phyloP scores from a whole-genome alignment of 164 flowering plant species.

The Magnolia kwangsiensis region DNA sequence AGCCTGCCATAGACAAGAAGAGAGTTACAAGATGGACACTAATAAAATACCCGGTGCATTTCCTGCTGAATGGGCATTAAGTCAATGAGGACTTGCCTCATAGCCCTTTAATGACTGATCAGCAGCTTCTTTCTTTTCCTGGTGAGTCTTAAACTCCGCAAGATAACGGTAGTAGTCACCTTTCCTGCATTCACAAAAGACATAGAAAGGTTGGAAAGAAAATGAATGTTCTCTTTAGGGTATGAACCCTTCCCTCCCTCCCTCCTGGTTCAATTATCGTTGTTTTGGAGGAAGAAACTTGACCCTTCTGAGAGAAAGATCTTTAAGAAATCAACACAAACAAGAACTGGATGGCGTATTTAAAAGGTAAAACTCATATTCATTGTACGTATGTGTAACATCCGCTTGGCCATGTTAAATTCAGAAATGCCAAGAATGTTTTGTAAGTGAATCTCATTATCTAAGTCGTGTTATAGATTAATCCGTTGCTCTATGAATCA shows the following conservation, averaged over 20 bases:
- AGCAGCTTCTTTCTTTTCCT: constrained; percentile 22
- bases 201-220: not conserved
- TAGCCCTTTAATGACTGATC: constrained; percentile 24
- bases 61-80: not conserved
- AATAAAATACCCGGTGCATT: not conserved
- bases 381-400: not conserved
- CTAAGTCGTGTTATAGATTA: too few relatives aligned
- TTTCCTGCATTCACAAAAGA: constrained; percentile 17
- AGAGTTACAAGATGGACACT: not conserved
- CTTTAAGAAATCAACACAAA: not conserved
- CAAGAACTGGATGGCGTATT: not conserved
- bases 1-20: constrained; percentile 11
- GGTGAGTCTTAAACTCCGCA: constrained; percentile 23
- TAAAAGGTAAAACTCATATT: not conserved
- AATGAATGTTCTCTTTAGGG: too few relatives aligned
- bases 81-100: constrained; percentile 6
- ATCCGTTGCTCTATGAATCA: too few relatives aligned
- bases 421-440: too few relatives aligned
- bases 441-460: too few relatives aligned
- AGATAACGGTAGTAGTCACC: constrained; percentile 26
- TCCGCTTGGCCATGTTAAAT: too few relatives aligned
- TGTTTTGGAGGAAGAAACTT: not conserved
- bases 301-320: not conserved
- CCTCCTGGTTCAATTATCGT: too few relatives aligned
- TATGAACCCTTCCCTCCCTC: not conserved